Conservation (phyloP, 257 asterid species). For the Ilex aquifolium region DNA sequence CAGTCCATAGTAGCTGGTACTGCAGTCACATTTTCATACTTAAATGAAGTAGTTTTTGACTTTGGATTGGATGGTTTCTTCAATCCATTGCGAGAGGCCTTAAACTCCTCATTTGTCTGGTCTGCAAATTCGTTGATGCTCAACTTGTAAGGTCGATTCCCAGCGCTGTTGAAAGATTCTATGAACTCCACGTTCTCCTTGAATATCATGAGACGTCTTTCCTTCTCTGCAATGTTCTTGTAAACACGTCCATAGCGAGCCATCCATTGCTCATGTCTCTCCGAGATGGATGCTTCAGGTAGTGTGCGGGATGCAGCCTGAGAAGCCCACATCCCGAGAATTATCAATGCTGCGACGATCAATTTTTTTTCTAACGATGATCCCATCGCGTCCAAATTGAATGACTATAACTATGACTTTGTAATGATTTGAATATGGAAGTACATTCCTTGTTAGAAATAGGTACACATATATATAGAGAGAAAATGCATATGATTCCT, state of each 20-base stretch:
- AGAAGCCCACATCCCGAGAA: conserved; percentile 15
- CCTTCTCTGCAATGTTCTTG: conserved; percentile 26
- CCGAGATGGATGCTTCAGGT: conserved; percentile 15
- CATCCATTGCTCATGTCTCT: conserved; percentile 35
- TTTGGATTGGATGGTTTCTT: background rate
- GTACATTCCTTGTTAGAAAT: no score
- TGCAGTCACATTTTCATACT: conserved; percentile 20
- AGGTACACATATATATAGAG: no score
- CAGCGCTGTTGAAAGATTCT: conserved; percentile 14
- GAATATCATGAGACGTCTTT: conserved; percentile 27
- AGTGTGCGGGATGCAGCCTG: conserved; percentile 10
- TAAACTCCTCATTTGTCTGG: conserved; percentile 23
- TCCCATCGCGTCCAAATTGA: background rate
- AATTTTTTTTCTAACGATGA: conserved; percentile 2
- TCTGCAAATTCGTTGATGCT: conserved; percentile 32
- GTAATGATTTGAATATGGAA: no score
- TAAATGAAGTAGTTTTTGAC: conserved; percentile 19
- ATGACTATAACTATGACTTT: no score
- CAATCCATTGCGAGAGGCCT: conserved; percentile 21
- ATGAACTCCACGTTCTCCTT: conserved; percentile 30
- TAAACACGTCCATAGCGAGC: conserved; percentile 18
- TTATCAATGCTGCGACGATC: conserved; percentile 10
- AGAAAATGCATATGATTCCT: no score
- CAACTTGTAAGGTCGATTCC: conserved; percentile 21
- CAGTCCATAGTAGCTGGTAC: conserved; percentile 32